Evolutionary conservation across 2,329 filamentous ascomycete species (phyloP).

Genomic region (Xylariaceae sp.): DNA sequence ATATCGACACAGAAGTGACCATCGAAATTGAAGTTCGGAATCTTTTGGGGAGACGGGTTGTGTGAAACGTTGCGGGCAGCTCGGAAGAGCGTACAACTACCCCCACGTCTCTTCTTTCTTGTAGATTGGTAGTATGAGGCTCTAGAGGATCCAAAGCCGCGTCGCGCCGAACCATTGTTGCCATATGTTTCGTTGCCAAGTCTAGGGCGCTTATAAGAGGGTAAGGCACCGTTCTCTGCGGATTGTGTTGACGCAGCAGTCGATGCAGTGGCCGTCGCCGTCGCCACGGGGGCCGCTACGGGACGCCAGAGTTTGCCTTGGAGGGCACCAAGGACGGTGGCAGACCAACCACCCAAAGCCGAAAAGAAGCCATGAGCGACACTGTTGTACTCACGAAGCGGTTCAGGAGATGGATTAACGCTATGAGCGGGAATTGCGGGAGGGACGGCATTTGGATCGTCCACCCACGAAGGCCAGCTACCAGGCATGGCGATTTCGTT

Average conservation of each 20-base stretch:
- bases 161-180: not conserved
- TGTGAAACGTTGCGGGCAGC: not conserved
- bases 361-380: conserved; percentile 1
- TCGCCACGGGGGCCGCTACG: not conserved
- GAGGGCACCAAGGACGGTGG: not conserved
- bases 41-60: not conserved
- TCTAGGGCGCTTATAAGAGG: conserved; percentile 7
- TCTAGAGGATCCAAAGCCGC: not conserved
- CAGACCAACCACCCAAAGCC: not conserved
- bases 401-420: not conserved
- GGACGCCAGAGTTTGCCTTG: conserved; percentile 2
- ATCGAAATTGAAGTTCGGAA: conserved; percentile 13
- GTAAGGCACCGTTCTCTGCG: not conserved
- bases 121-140: not conserved
- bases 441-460: conserved; percentile 2
- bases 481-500: conserved; percentile 12
- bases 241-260: not conserved
- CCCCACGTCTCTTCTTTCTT: not conserved
- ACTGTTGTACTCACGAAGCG: not conserved
- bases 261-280: not conserved
- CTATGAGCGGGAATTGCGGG: not conserved
- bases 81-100: not conserved
- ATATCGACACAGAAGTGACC: conserved; percentile 18
- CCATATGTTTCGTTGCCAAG: not conserved
- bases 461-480: conserved; percentile 16